These are phyloP conservation scores for Circinella umbellata DNA, from an alignment of 371 early-diverging fungal species.

Conservation along the genomic window DNA sequence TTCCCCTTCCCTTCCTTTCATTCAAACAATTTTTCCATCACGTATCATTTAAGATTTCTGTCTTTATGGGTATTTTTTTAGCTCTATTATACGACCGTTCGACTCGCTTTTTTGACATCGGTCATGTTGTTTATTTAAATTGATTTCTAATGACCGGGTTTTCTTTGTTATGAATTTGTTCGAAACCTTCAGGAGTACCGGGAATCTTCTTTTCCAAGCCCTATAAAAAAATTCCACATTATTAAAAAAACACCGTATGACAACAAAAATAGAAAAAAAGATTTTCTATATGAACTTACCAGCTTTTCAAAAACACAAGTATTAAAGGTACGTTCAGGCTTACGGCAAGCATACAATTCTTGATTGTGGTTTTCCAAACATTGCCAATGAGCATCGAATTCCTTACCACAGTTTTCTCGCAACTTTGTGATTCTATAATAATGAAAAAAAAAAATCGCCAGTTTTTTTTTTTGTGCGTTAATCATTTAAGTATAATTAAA, in stretches of 20 bases:
- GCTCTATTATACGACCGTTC: conserved; percentile 15
- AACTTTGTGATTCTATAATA: conserved; percentile 77
- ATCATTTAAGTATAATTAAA: not conserved
- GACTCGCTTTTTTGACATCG: not conserved
- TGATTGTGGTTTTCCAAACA: conserved; percentile 94
- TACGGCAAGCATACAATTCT: conserved; percentile 82
- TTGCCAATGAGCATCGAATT: conserved; percentile 92
- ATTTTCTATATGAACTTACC: conserved; percentile 51
- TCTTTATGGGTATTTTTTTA: not conserved
- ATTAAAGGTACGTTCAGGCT: conserved; percentile 83
- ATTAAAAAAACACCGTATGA: not conserved
- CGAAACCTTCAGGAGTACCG: conserved; percentile 70
- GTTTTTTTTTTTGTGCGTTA: not conserved
- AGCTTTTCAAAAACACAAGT: conserved; percentile 90
- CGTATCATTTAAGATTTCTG: not conserved
- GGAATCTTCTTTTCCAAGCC: conserved; percentile 83
- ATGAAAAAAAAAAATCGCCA: conserved; percentile 4
- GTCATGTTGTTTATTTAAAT: conserved; percentile 37
- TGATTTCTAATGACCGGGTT: conserved; percentile 67
- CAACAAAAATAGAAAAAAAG: too few species aligned
- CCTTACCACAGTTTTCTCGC: conserved; percentile 87
- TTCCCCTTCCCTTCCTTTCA: too few species aligned
- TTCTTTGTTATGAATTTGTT: conserved; percentile 75
- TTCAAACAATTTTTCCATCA: too few species aligned
- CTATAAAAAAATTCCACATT: conserved; percentile 37